Evolutionary conservation across 2,329 filamentous ascomycete species (phyloP).

Genomic region (Epichloe coenophiala): DNA sequence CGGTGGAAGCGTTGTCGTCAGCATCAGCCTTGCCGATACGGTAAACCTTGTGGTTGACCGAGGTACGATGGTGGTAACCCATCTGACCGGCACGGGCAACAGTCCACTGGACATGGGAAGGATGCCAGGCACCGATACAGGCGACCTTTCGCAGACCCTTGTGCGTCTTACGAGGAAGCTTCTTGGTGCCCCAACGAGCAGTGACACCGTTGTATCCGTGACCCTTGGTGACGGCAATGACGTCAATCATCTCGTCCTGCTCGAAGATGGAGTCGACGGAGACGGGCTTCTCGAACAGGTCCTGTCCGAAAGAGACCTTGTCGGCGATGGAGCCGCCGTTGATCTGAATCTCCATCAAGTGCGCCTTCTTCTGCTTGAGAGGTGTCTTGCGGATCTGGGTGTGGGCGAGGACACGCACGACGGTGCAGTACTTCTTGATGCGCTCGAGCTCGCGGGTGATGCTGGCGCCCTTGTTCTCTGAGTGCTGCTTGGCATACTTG

Average conservation of each 20-base stretch:
- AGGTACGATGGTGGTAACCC: constrained; percentile 99
- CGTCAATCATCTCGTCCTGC: constrained; percentile 98
- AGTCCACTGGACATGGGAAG: constrained; percentile 99
- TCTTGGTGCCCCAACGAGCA: constrained; percentile 98
- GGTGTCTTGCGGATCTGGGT: constrained; percentile 98
- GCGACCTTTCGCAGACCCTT: constrained; percentile 99
- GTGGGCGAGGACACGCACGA: constrained; percentile 97
- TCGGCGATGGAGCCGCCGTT: constrained; percentile 92
- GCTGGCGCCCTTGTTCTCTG: constrained; percentile 77
- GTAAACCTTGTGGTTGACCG: constrained; percentile 99
- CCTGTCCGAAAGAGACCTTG: constrained; percentile 93
- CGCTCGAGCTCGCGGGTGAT: constrained; percentile 97
- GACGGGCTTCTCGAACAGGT: constrained; percentile 98
- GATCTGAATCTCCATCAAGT: constrained; percentile 99
- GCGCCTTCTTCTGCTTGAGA: constrained; percentile 99
- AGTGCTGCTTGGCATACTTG: constrained; percentile 99
- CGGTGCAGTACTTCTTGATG: constrained; percentile 99
- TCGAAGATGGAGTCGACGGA: constrained; percentile 91
- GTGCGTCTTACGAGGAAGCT: constrained; percentile 99
- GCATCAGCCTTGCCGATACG: constrained; percentile 87
- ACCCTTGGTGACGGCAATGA: constrained; percentile 99
- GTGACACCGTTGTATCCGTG: constrained; percentile 98
- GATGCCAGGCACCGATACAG: constrained; percentile 99
- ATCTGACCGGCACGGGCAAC: constrained; percentile 99
- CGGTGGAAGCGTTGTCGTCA: constrained; percentile 85